These are phyloP conservation scores for Bipolaris oryzae DNA, from an alignment of 2,329 filamentous ascomycete species.

Conservation along the genomic window DNA sequence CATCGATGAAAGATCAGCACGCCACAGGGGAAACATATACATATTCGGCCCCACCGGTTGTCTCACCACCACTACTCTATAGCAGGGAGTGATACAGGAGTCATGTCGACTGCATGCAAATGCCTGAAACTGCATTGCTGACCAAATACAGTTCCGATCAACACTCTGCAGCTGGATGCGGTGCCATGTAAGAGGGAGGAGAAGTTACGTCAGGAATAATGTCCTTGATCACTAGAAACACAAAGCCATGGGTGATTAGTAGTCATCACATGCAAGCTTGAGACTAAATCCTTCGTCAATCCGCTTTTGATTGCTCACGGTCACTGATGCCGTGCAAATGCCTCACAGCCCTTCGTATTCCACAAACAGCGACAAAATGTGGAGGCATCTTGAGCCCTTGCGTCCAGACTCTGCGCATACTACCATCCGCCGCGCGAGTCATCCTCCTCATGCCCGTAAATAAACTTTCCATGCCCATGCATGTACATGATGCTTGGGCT, in stretches of 20 bases:
- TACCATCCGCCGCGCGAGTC: background rate
- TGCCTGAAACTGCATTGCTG: background rate
- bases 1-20: background rate
- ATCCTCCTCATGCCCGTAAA: background rate
- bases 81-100: background rate
- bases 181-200: background rate
- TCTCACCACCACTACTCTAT: background rate
- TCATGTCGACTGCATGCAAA: background rate
- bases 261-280: background rate
- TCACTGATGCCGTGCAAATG: background rate
- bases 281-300: background rate
- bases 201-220: background rate
- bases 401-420: background rate
- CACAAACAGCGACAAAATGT: background rate
- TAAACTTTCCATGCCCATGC: constrained; percentile 9
- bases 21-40: background rate
- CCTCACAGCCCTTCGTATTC: background rate
- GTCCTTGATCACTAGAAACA: background rate
- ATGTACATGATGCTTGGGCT: constrained; percentile 22
- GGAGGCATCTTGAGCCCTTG: background rate
- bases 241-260: background rate
- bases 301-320: background rate
- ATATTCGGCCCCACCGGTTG: background rate
- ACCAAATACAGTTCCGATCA: background rate
- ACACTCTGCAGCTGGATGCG: background rate